Evolutionary conservation across 306 rosid genomes (phyloP), one percentile per base, ranked within the genome.

Genomic region (Bauhinia variegata): DNA sequence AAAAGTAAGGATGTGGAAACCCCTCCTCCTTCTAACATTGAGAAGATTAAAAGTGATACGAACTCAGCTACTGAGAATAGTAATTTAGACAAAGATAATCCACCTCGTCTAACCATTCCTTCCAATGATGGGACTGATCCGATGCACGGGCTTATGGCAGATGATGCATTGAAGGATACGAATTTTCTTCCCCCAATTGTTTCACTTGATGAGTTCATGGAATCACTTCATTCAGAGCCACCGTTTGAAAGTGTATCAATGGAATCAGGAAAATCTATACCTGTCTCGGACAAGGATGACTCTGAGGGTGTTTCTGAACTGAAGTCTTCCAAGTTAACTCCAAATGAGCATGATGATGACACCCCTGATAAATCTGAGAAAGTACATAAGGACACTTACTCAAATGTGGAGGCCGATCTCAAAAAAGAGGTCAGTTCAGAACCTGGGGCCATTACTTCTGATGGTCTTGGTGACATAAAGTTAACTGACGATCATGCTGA

Each of bases 201-300:
- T 43, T 86, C 99, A n/a, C 84, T 88, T 31, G 99, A 95, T 66
- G 97, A 95, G 73, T 95, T 95, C 83, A 95, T 95, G 97, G 90
- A 90, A 65, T 86, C 97, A 67, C 87, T 88, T 67, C 73, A 82
- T 72, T 70, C 88, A 3, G 96, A 88, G 82, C 96, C 95, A 1
- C 96, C 97, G 0, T 87, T 95, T 53, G 92, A 83, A 73, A 83
- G 63, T 79, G 54, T 81, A 47, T 73, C 91, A 0, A 76, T 37
- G 8, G 88, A 78, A 63, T 65, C 88, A 55, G 92, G 75, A 59
- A 82, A 85, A 57, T 60, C 8, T 38, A 42, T 71, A 53, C 71
- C 81, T 15, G 4, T n/a, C 37, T 72, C 70, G 16, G 83, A 73
- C 50, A 79, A 85, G 86, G 83, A 69, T 47, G 85, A 80, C 61